These are phyloP conservation scores for Termitomyces sp. DNA, from an alignment of 768 basidiomycete species.

Conservation along the genomic window DNA sequence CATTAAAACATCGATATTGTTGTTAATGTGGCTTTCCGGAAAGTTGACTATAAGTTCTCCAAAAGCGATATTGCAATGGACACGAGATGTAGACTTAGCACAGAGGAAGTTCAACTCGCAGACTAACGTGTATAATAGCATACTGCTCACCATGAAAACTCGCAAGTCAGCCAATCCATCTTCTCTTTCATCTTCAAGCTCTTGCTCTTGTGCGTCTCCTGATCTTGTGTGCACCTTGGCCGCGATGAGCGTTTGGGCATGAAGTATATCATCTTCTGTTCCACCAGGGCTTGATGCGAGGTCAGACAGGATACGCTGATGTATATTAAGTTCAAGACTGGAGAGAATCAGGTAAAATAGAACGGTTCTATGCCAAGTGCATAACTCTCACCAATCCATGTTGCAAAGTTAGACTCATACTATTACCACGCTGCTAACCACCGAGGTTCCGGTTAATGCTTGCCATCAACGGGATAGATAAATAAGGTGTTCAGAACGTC, in stretches of 20 bases:
- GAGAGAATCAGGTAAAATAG: neutral
- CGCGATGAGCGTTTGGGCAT: constrained; percentile 52
- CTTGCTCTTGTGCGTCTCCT: constrained; percentile 20
- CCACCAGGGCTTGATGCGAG: constrained; percentile 55
- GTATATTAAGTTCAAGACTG: constrained; percentile 76
- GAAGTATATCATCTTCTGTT: constrained; percentile 37
- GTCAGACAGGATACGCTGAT: constrained; percentile 70
- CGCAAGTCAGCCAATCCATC: constrained; percentile 24
- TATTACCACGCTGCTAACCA: no score
- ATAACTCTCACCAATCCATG: constrained; percentile 46
- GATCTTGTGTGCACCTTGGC: constrained; percentile 49
- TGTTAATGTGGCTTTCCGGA: constrained; percentile 43
- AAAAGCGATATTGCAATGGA: constrained; percentile 80
- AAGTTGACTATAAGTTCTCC: constrained; percentile 71
- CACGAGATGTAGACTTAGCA: constrained; percentile 57
- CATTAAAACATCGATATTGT: constrained; percentile 48
- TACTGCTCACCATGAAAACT: constrained; percentile 34
- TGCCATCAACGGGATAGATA: neutral
- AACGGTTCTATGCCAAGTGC: neutral
- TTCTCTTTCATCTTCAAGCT: constrained; percentile 20
- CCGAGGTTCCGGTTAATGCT: no score
- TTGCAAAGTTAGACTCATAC: neutral
- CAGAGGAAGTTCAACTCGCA: neutral
- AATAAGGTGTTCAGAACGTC: neutral
- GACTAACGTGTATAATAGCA: constrained; percentile 1